Evolutionary conservation across 2,329 filamentous ascomycete genomes (phyloP), one percentile per base, ranked within the genome.

Genomic region (Ascocoryne sarcoides): DNA sequence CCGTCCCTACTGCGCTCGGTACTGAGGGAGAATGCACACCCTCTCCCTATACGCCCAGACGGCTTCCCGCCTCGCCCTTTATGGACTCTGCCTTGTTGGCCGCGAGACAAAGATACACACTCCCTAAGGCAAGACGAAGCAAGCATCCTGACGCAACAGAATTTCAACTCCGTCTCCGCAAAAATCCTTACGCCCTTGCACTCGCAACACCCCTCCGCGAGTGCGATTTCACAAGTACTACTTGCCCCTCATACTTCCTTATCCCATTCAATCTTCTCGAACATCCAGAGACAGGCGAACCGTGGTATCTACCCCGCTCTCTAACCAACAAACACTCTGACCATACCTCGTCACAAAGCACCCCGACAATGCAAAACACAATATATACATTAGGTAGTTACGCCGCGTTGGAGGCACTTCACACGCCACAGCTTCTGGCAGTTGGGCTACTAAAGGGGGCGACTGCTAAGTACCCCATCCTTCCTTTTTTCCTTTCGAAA

Each of bases 141-240:
- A 66, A 19, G 7, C 15, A 10, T 16, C 10, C 60, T 32, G 67
- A 67, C 42, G 52, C 57, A 0, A 61, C 62, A 43, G 26, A 55
- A 32, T 57, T 85, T 44, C 75, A 80, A 53, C 67, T 65, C 42
- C 70, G 74, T 43, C 62, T 87, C 2, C 64, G 63, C 20, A 67
- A 67, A 28, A 88, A 84, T 48, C 67, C 79, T 2, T 86, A 75
- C 50, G 82, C 82, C 3, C 69, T 69, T 32, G 73, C 77, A 5
- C 69, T 88, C 16, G 73, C 73, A 20, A 72, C 73, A 0, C 75
- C 77, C 0, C 42, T 80, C 16, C 76, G 83, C 39, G 51, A 58
- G 42, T 84, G 80, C 52, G 53, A 60, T 16, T 55, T 71, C 21
- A 76, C 77, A 1, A 45, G 52, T 0, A 55, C 58, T 0, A 53